Evolutionary conservation across 106 monocot species (phyloP), one percentile per base, ranked within the genome.

Genomic region (Posidonia australis): DNA sequence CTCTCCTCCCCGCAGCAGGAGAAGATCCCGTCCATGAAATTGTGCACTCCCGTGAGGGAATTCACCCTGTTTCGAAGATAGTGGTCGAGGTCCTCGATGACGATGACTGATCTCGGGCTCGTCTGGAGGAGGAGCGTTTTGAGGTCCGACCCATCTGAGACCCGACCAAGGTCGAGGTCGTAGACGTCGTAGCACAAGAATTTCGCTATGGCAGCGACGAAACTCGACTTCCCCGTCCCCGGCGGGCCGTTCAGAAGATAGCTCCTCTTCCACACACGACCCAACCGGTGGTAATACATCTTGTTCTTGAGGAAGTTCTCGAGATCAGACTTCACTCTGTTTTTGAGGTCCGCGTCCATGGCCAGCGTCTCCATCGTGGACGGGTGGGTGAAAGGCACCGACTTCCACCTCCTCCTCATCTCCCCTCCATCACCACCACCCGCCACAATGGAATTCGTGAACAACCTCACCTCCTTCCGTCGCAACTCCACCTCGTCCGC

Each of bases 211-310:
- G 88, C 88, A 1, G 79, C 84, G 26, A 73, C 79, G 67, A 88
- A 81, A 43, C 80, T 72, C 43, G 88, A 81, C 58, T 88, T 88
- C 9, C 84, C 84, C 26, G 88, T 84, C 32, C 88, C 88, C n/a
- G 79, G 82, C 3, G 81, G 70, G 27, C 88, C 88, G 74, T 79
- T 67, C 7, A 88, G 77, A 56, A 88, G 81, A 67, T 88, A 88
- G 22, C 84, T 88, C 27, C 88, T 78, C 44, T 79, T 79, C 88
- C 88, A 88, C 9, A 75, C 74, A 21, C 76, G 76, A 21, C 88
- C 84, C 24, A 88, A 54, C 23, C 81, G 76, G 46, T 74, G 70
- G 76, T 88, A 88, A 74, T 81, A 88, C 1, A 58, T 52, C 41
- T 73, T 74, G 41, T 79, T 77, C 21, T 84, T 82, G 12, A 77